Conservation (phyloP, 2,329 filamentous ascomycete genomes). For the Metarhizium anisopliae region DNA sequence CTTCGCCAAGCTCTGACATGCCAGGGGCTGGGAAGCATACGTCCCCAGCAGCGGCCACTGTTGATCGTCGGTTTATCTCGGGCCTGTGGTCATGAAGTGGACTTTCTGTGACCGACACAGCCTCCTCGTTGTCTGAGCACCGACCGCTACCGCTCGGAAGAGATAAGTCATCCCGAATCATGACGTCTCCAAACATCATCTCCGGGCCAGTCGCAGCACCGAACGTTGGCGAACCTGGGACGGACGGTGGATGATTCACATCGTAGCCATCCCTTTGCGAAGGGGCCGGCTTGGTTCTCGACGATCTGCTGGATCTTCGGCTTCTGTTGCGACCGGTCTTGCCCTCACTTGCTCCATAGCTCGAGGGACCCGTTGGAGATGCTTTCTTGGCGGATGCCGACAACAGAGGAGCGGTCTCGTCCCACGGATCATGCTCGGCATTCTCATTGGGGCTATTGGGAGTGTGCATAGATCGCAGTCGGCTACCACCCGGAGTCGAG, state of each 20-base stretch:
- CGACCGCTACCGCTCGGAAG: conserved; percentile 21
- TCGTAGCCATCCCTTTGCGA: conserved; percentile 42
- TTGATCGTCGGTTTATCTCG: conserved; percentile 35
- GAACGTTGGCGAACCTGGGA: conserved; percentile 52
- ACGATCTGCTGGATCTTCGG: conserved; percentile 43
- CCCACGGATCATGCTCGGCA: conserved; percentile 30
- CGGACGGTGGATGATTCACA: conserved; percentile 60
- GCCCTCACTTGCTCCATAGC: conserved; percentile 35
- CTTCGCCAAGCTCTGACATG: conserved; percentile 72
- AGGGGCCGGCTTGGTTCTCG: conserved; percentile 31
- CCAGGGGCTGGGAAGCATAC: conserved; percentile 76
- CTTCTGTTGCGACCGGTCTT: conserved; percentile 26
- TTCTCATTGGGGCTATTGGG: conserved; percentile 39
- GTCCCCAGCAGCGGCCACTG: conserved; percentile 66
- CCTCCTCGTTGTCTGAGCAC: conserved; percentile 22
- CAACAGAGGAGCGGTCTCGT: conserved; percentile 49
- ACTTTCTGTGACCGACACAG: conserved; percentile 19
- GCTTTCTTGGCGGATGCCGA: conserved; percentile 21
- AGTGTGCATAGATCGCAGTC: conserved; percentile 25
- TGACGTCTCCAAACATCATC: conserved; percentile 57
- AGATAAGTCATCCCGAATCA: conserved; percentile 58
- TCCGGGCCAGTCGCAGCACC: conserved; percentile 39
- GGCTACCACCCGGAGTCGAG: conserved; percentile 19
- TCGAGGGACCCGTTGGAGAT: conserved; percentile 16
- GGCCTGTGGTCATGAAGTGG: conserved; percentile 18